Percentiles rank a stretch among this genome's conserved stretches.
phyloP scores from a whole-genome alignment of 345 rosid species.

The Reutealis trisperma region DNA sequence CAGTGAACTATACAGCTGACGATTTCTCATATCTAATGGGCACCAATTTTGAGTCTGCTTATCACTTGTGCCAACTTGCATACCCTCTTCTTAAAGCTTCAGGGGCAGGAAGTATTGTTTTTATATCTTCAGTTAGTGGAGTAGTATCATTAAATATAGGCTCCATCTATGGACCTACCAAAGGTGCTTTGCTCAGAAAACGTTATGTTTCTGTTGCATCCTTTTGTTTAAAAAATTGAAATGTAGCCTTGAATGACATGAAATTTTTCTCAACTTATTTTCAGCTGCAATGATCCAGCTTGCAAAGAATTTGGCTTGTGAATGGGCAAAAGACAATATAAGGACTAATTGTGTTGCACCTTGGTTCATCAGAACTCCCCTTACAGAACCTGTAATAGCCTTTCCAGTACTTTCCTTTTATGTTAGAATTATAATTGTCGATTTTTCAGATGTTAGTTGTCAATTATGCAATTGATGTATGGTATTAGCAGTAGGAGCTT shows the following conservation, averaged over 20 bases:
- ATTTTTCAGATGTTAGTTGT: not conserved
- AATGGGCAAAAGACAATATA: slow-evolving; percentile 22
- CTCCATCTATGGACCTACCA: slow-evolving; percentile 15
- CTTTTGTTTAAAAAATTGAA: not conserved
- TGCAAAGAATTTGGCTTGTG: slow-evolving; percentile 20
- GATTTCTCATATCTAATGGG: slow-evolving; percentile 10
- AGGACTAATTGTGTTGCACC: slow-evolving; percentile 12
- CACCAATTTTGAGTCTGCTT: slow-evolving; percentile 22
- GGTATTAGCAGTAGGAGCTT: not conserved
- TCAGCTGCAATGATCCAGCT: slow-evolving; percentile 11
- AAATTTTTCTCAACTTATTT: not conserved
- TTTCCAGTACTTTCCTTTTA: not conserved
- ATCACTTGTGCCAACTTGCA: slow-evolving; percentile 23
- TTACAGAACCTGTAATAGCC: slow-evolving; percentile 4
- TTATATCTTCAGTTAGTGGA: slow-evolving; percentile 27
- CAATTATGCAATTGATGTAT: not conserved
- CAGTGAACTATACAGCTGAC: slow-evolving; percentile 8
- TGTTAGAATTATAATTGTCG: not conserved
- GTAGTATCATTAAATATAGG: slow-evolving; percentile 1
- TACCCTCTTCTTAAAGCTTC: slow-evolving; percentile 26
- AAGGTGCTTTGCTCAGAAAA: slow-evolving; percentile 13
- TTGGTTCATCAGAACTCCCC: slow-evolving; percentile 11
- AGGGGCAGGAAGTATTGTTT: slow-evolving; percentile 25
- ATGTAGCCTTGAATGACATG: not conserved
- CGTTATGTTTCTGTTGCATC: not conserved